Conservation (phyloP, 768 basidiomycete genomes). For the Pleurotus tuber-regium region DNA sequence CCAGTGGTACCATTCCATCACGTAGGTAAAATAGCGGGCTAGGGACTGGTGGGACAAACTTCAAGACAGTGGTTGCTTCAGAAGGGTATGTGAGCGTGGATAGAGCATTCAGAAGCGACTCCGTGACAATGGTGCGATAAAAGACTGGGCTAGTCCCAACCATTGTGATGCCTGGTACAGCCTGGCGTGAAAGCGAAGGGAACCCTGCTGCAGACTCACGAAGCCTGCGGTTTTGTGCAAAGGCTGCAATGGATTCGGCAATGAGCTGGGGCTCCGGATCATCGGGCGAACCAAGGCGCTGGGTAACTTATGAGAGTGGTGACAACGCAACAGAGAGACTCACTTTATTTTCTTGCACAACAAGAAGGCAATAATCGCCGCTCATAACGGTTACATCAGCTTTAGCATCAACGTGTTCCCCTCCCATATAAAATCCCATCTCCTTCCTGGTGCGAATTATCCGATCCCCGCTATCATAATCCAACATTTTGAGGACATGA, state of each 20-base stretch:
- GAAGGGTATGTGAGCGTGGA: constrained; percentile 17
- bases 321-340: constrained; percentile 2
- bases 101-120: not conserved
- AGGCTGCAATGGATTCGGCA: constrained; percentile 29
- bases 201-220: constrained; percentile 13
- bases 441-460: constrained; percentile 22
- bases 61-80: constrained; percentile 10
- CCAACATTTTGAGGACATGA: constrained; percentile 22
- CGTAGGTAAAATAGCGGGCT: constrained; percentile 17
- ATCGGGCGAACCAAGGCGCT: not conserved
- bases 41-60: constrained; percentile 10
- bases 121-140: too few species aligned
- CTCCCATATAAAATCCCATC: constrained; percentile 26
- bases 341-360: constrained; percentile 2
- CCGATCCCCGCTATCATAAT: constrained; percentile 21
- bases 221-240: constrained; percentile 23
- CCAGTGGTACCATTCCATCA: constrained; percentile 29
- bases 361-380: constrained; percentile 7
- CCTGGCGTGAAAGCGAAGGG: constrained; percentile 15
- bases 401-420: constrained; percentile 19
- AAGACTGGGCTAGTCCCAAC: constrained; percentile 26
- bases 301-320: not conserved
- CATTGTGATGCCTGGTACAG: constrained; percentile 27
- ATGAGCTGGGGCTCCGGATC: constrained; percentile 15
- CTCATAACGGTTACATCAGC: constrained; percentile 31